Conservation (phyloP, 805 yeast genomes). For the Teunomyces aglyptinius region DNA sequence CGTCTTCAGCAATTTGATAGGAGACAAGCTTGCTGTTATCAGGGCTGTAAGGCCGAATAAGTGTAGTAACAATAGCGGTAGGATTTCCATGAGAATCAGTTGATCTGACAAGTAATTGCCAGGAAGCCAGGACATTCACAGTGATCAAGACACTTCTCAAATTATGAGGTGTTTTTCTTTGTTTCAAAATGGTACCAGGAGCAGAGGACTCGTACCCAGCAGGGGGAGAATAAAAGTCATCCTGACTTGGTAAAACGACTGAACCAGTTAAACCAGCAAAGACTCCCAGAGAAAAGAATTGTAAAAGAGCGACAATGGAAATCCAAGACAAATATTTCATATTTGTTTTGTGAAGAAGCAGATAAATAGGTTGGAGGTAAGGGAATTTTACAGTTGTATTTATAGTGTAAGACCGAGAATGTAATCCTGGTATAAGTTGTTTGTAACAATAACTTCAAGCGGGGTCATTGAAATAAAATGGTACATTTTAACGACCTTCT, state of each 20-base stretch:
- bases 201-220: constrained; percentile 17
- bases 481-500: too few species aligned
- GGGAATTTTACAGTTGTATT: background rate
- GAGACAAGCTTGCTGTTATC: constrained; percentile 19
- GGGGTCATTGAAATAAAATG: too few species aligned
- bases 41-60: constrained; percentile 21
- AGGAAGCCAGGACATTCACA: constrained; percentile 14
- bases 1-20: constrained; percentile 20
- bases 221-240: constrained; percentile 24
- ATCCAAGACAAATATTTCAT: background rate
- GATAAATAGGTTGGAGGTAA: background rate
- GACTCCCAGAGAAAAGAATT: background rate
- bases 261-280: background rate
- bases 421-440: too few species aligned
- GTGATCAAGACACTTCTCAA: constrained; percentile 18
- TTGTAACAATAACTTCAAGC: too few species aligned
- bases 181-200: constrained; percentile 23
- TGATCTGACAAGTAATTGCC: constrained; percentile 22
- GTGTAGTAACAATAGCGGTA: constrained; percentile 20
- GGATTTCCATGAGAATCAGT: constrained; percentile 17
- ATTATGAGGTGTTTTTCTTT: constrained; percentile 17
- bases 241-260: constrained; percentile 9
- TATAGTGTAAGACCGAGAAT: background rate
- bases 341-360: background rate
- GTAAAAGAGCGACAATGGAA: background rate